Evolutionary conservation across 768 basidiomycete genomes (phyloP).

Genomic region (Psilocybe subaeruginosa): DNA sequence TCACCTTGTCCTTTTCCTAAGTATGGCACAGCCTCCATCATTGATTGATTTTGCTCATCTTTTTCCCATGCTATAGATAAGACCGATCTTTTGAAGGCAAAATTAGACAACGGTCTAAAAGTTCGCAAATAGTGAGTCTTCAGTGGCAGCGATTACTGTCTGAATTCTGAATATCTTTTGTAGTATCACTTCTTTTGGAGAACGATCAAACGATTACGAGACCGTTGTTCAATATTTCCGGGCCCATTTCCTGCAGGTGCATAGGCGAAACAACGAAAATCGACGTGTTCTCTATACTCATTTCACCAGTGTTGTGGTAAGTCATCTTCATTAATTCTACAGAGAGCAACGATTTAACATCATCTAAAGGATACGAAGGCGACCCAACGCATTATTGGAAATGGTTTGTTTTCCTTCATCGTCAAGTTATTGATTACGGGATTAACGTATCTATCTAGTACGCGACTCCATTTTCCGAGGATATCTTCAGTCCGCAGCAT

Average conservation of each 20-base stretch:
- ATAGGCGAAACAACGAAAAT: constrained; percentile 78
- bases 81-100: constrained; percentile 75
- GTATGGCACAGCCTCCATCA: constrained; percentile 35
- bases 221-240: constrained; percentile 86
- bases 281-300: constrained; percentile 82
- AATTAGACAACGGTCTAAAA: constrained; percentile 67
- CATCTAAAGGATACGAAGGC: constrained; percentile 72
- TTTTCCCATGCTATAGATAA: constrained; percentile 52
- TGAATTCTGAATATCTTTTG: constrained; percentile 7
- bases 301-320: constrained; percentile 79
- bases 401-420: constrained; percentile 49
- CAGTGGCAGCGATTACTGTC: constrained; percentile 4
- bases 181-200: constrained; percentile 82
- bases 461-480: constrained; percentile 79
- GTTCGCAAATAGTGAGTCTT: constrained; percentile 78
- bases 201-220: constrained; percentile 81
- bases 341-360: constrained; percentile 2
- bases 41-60: constrained; percentile 7
- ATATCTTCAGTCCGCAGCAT: constrained; percentile 71
- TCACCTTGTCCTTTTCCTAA: constrained; percentile 60
- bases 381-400: constrained; percentile 82
- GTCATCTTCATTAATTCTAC: constrained; percentile 19
- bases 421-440: background rate
- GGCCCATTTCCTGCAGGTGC: constrained; percentile 84
- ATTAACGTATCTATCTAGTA: constrained; percentile 38